Conservation (phyloP, 1,139 yeast genomes). For the Blastobotrys malaysiensis region DNA sequence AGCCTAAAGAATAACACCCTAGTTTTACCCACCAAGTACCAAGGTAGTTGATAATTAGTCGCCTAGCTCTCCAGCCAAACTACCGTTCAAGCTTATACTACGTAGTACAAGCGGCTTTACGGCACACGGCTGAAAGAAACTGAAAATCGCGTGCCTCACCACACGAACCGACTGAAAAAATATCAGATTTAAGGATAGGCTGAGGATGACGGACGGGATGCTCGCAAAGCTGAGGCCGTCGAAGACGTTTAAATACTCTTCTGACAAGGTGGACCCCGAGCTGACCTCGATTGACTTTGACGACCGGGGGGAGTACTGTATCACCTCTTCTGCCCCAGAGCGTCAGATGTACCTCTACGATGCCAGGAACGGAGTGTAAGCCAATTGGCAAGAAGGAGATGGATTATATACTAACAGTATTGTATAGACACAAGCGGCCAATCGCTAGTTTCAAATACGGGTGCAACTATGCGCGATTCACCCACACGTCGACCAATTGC, state of each 20-base stretch:
- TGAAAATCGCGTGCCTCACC: background rate
- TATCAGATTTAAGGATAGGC: background rate
- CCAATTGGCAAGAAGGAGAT: background rate
- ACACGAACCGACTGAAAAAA: background rate
- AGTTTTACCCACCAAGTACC: too few relatives aligned
- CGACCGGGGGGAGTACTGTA: slow-evolving; percentile 71
- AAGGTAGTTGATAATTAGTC: too few relatives aligned
- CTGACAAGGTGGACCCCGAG: slow-evolving; percentile 36
- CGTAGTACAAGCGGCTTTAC: too few relatives aligned
- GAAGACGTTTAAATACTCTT: slow-evolving; percentile 55
- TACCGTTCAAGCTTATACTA: too few relatives aligned
- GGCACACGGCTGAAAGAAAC: background rate
- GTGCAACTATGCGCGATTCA: slow-evolving; percentile 77
- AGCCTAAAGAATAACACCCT: too few relatives aligned
- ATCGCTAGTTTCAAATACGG: slow-evolving; percentile 89
- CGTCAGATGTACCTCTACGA: slow-evolving; percentile 83
- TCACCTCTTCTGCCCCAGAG: slow-evolving; percentile 70
- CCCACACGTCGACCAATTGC: slow-evolving; percentile 69
- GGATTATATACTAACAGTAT: too few relatives aligned
- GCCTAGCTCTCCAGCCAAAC: too few relatives aligned
- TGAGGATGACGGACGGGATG: slow-evolving; percentile 37
- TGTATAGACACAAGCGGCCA: slow-evolving; percentile 35
- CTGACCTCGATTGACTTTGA: slow-evolving; percentile 83
- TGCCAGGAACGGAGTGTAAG: slow-evolving; percentile 53
- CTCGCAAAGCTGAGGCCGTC: slow-evolving; percentile 48